phyloP scores from a whole-genome alignment of 257 asterid species.

The Thymus quinquecostatus region DNA sequence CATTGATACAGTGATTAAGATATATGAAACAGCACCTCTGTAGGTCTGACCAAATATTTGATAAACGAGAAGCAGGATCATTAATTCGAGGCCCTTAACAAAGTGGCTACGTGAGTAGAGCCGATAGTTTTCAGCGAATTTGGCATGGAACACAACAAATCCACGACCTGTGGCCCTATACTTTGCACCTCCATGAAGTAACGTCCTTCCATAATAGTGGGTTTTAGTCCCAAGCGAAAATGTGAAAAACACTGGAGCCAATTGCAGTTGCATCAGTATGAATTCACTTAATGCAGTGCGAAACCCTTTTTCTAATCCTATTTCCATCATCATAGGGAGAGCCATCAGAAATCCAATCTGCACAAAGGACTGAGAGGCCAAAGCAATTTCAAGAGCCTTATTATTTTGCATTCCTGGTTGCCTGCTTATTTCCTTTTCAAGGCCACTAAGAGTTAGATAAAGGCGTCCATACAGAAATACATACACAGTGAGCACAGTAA shows the following conservation, averaged over 20 bases:
- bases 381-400: slow-evolving; percentile 83
- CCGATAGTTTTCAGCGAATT: slow-evolving; percentile 93
- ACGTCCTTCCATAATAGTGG: slow-evolving; percentile 89
- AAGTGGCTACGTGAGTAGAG: slow-evolving; percentile 98
- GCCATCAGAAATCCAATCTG: slow-evolving; percentile 97
- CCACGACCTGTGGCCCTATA: slow-evolving; percentile 98
- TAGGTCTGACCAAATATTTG: slow-evolving; percentile 76
- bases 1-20: slow-evolving; percentile 84
- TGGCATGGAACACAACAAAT: slow-evolving; percentile 96
- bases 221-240: slow-evolving; percentile 96
- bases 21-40: slow-evolving; percentile 75
- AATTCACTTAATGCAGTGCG: slow-evolving; percentile 93
- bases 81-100: slow-evolving; percentile 90
- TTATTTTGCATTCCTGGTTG: slow-evolving; percentile 67
- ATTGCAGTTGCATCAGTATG: slow-evolving; percentile 88
- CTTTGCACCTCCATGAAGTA: slow-evolving; percentile 97
- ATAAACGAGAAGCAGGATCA: slow-evolving; percentile 83
- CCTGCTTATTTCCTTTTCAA: slow-evolving; percentile 70
- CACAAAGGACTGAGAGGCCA: slow-evolving; percentile 94
- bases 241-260: slow-evolving; percentile 97
- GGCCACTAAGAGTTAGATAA: slow-evolving; percentile 95
- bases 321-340: slow-evolving; percentile 99
- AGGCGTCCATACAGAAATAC: slow-evolving; percentile 94
- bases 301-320: slow-evolving; percentile 91
- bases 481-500: slow-evolving; percentile 92